Evolutionary conservation across 805 yeast genomes (phyloP).

Genomic region (Isabelozyma rhagii): DNA sequence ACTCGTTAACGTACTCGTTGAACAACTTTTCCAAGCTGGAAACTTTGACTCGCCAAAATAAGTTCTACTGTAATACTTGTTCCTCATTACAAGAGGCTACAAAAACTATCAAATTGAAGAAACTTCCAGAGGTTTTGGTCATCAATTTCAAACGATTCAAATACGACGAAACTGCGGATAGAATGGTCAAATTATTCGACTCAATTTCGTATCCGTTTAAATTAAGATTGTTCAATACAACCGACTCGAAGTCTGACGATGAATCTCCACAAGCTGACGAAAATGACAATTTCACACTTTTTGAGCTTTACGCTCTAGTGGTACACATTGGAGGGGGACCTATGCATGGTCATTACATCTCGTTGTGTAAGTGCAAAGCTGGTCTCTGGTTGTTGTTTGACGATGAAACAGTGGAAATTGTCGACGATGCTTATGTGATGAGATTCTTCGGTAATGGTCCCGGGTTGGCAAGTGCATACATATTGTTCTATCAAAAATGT

Average conservation of each 20-base stretch:
- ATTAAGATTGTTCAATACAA: conserved; percentile 67
- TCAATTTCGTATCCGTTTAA: conserved; percentile 76
- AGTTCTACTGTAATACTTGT: conserved; percentile 90
- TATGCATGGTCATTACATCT: conserved; percentile 93
- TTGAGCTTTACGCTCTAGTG: conserved; percentile 81
- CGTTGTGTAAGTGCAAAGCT: conserved; percentile 72
- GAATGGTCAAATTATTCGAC: conserved; percentile 83
- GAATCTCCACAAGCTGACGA: conserved; percentile 23
- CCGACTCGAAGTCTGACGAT: conserved; percentile 33
- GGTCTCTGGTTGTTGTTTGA: conserved; percentile 92
- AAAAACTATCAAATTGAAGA: conserved; percentile 76
- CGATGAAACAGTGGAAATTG: conserved; percentile 90
- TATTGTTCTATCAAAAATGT: conserved; percentile 65
- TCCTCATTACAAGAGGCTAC: conserved; percentile 92
- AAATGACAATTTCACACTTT: conserved; percentile 36
- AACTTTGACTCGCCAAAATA: conserved; percentile 79
- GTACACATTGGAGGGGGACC: conserved; percentile 98
- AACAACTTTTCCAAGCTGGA: conserved; percentile 84
- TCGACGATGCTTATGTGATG: conserved; percentile 77
- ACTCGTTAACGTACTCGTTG: conserved; percentile 72
- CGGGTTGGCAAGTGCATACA: conserved; percentile 88
- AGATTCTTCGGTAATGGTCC: conserved; percentile 86
- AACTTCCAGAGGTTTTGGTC: conserved; percentile 73
- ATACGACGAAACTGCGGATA: conserved; percentile 76
- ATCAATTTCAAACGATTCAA: conserved; percentile 90